These are phyloP conservation scores for Cylindrotheca closterium DNA, from an alignment of 108 stramenopile genomes.

Conservation along the genomic window DNA sequence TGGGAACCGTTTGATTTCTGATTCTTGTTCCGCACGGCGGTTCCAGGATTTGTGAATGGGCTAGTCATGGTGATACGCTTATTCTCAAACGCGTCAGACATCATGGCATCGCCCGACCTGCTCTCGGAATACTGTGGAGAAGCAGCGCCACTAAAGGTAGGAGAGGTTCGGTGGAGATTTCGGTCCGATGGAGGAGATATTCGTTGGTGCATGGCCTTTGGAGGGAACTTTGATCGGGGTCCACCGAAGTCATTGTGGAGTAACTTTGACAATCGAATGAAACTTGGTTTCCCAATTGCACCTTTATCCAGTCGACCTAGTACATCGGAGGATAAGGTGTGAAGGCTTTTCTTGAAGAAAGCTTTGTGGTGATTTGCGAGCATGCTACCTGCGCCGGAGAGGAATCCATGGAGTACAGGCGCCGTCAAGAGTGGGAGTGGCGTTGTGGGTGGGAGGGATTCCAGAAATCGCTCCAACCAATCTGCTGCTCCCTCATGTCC, in stretches of 20 bases:
- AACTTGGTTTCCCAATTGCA: constrained; percentile 69
- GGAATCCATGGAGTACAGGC: constrained; percentile 83
- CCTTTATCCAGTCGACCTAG: constrained; percentile 71
- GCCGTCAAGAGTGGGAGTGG: constrained; percentile 77
- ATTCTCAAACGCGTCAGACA: neutral
- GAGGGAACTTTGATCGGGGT: constrained; percentile 51
- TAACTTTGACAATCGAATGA: constrained; percentile 70
- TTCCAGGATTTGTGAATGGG: constrained; percentile 5
- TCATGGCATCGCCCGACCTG: neutral
- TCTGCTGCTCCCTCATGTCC: constrained; percentile 68
- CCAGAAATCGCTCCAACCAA: constrained; percentile 80
- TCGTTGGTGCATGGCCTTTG: constrained; percentile 57
- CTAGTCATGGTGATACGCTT: neutral
- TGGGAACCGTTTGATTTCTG: too few species aligned
- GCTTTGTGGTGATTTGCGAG: constrained; percentile 61
- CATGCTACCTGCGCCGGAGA: constrained; percentile 87
- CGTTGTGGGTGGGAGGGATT: constrained; percentile 52
- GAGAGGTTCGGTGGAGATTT: neutral
- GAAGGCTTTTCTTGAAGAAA: constrained; percentile 48
- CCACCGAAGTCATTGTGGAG: constrained; percentile 63
- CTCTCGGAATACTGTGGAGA: too few species aligned
- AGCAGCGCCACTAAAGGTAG: constrained; percentile 39
- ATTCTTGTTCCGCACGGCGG: too few species aligned
- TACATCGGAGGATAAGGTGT: constrained; percentile 48
- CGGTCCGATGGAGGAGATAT: constrained; percentile 33